These are phyloP conservation scores for Diaporthe sp. DNA, from an alignment of 2,329 filamentous ascomycete genomes.

Conservation along the genomic window DNA sequence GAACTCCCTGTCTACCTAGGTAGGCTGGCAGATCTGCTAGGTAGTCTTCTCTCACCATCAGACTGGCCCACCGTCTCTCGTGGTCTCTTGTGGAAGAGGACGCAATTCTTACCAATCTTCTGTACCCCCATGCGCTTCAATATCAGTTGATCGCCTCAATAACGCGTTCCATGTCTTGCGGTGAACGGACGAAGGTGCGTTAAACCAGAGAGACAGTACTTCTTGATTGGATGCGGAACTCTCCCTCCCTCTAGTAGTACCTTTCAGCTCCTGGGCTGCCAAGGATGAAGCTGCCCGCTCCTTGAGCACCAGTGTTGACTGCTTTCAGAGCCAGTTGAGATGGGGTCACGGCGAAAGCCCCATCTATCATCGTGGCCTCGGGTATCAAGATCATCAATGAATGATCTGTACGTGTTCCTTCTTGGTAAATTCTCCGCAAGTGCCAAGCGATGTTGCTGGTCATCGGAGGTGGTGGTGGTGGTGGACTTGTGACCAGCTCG, in stretches of 20 bases:
- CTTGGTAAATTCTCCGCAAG: background rate
- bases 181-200: background rate
- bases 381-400: conserved; percentile 14
- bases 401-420: conserved; percentile 1
- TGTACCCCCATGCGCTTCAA: background rate
- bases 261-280: background rate
- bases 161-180: conserved; percentile 2
- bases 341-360: background rate
- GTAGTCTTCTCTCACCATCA: background rate
- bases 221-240: background rate
- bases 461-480: background rate
- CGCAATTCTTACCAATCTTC: background rate
- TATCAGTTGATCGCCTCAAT: conserved; percentile 15
- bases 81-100: background rate
- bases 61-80: too few relatives aligned
- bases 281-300: background rate
- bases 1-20: background rate
- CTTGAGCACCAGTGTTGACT: background rate
- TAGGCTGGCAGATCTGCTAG: background rate
- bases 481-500: conserved; percentile 7
- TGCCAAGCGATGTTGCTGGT: background rate
- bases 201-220: background rate
- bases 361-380: background rate
- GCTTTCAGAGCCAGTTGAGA: background rate
- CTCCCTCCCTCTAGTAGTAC: background rate